Evolutionary conservation across 768 basidiomycete species (phyloP).

Genomic region (Pulveroboletus sp.): DNA sequence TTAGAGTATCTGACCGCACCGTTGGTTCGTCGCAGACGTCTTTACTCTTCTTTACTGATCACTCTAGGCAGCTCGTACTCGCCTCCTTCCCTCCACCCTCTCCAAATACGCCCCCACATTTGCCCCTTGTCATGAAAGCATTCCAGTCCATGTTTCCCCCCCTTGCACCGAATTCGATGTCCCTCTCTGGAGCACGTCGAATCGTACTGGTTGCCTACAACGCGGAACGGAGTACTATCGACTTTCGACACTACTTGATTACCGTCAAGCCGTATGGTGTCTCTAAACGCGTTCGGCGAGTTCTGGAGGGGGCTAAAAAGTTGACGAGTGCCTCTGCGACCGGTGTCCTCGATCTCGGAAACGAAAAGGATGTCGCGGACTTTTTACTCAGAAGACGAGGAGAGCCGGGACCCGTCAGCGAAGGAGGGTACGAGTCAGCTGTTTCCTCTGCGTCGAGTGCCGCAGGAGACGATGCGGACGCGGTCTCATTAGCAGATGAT

Average conservation of each 20-base stretch:
- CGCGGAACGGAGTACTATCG: conserved; percentile 78
- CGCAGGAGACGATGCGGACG: conserved; percentile 79
- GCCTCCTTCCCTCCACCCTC: conserved; percentile 80
- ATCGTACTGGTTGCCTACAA: conserved; percentile 94
- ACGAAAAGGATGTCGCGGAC: conserved; percentile 93
- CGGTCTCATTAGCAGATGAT: conserved; percentile 84
- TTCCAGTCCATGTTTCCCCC: conserved; percentile 97
- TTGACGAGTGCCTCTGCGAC: conserved; percentile 21
- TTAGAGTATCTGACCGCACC: conserved; percentile 92
- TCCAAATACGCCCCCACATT: conserved; percentile 74
- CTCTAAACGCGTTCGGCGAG: conserved; percentile 83
- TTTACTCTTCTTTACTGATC: not conserved
- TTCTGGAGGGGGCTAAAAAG: conserved; percentile 64
- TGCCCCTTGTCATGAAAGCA: conserved; percentile 90
- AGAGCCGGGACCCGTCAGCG: conserved; percentile 50
- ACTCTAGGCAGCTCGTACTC: conserved; percentile 67
- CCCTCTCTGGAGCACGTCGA: conserved; percentile 86
- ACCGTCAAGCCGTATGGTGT: conserved; percentile 94
- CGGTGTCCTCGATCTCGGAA: conserved; percentile 73
- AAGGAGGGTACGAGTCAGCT: conserved; percentile 74
- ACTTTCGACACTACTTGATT: conserved; percentile 93
- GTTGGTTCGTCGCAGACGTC: conserved; percentile 52
- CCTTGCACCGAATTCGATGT: conserved; percentile 75
- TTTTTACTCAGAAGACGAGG: conserved; percentile 79
- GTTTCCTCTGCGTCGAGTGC: conserved; percentile 80